Evolutionary conservation across 306 rosid species (phyloP), one percentile per base, ranked within the genome.

Genomic region (Cicer chorassanicum): DNA sequence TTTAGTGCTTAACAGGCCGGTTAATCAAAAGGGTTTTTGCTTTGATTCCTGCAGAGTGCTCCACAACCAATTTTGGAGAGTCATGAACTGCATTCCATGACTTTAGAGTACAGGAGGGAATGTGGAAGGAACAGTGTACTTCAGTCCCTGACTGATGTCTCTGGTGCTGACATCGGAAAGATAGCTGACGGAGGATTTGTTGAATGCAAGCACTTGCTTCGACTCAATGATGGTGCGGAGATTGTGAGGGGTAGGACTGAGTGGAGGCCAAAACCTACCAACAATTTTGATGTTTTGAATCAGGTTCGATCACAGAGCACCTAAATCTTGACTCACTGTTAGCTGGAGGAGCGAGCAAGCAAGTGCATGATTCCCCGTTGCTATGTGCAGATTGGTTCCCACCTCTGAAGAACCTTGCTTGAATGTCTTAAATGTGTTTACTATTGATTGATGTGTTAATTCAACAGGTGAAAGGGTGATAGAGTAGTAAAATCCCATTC

Each of bases 61-160:
- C 99, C 99, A 2, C 90, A 80, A 81, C 78, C 86, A 11, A 88
- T 94, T 73, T 55, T 92, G 87, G 99, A 94, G 89, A 92, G 91
- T 72, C 93, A 87, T 43, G 93, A 86, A 75, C 88, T 94, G 41
- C 64, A 80, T 24, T 19, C 92, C 63, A 39, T 94, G 89, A 86
- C 92, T 43, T 76, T 94, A 87, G 97, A 94, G 86, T 94, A 94
- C 74, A 82, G 99, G 82, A 90, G 96, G 85, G 99, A 94, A 75
- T 94, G 99, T 51, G 93, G 95, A 63, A 87, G 81, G 85, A 93
- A 90, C 86, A 88, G 92, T 53, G 91, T 90, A 81, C 92, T 94
- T 72, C 84, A 84, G 83, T 92, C 99, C 43, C 80, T 91, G 44
- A 82, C 95, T 10, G 86, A 88, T 4, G 87, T 90, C 59, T 80